phyloP scores from a whole-genome alignment of 2,329 filamentous ascomycete species.

The Macrophomina phaseolina region DNA sequence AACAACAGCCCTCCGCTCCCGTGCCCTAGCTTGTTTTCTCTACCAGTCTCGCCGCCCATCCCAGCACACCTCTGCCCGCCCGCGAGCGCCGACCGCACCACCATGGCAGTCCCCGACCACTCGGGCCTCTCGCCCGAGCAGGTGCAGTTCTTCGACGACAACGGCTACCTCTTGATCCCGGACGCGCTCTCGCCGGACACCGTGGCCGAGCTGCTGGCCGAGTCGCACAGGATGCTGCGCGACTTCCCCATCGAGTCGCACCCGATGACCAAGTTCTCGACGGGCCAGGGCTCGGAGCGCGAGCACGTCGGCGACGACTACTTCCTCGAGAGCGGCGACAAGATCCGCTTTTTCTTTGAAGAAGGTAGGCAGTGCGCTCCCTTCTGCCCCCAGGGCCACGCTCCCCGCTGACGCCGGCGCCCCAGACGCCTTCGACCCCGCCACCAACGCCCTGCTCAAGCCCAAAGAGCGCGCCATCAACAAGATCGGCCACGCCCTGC shows the following conservation, averaged over 20 bases:
- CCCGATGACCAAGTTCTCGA: slow-evolving; percentile 93
- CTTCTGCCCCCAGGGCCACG: background rate
- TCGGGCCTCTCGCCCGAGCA: slow-evolving; percentile 73
- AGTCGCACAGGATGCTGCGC: slow-evolving; percentile 76
- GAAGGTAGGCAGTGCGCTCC: slow-evolving; percentile 58
- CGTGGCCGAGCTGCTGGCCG: slow-evolving; percentile 70
- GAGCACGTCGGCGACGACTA: slow-evolving; percentile 90
- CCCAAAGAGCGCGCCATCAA: slow-evolving; percentile 88
- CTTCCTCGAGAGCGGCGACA: slow-evolving; percentile 88
- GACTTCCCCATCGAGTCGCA: slow-evolving; percentile 81
- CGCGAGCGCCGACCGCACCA: background rate
- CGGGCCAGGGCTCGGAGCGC: slow-evolving; percentile 67
- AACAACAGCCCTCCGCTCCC: background rate
- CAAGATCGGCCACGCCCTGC: slow-evolving; percentile 60
- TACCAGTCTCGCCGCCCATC: background rate
- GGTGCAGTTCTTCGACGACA: slow-evolving; percentile 72
- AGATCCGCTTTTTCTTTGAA: slow-evolving; percentile 96
- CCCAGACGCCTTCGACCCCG: slow-evolving; percentile 73
- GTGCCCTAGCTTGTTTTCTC: background rate
- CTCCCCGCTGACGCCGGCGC: background rate
- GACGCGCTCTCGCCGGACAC: slow-evolving; percentile 72
- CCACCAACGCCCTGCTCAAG: slow-evolving; percentile 67
- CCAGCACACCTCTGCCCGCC: background rate
- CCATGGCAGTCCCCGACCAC: slow-evolving; percentile 9
- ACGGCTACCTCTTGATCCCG: slow-evolving; percentile 91